Percentiles rank a stretch among this genome's conserved stretches.
Conservation (phyloP, 441 rosid genomes). For the Erodium texanum region DNA sequence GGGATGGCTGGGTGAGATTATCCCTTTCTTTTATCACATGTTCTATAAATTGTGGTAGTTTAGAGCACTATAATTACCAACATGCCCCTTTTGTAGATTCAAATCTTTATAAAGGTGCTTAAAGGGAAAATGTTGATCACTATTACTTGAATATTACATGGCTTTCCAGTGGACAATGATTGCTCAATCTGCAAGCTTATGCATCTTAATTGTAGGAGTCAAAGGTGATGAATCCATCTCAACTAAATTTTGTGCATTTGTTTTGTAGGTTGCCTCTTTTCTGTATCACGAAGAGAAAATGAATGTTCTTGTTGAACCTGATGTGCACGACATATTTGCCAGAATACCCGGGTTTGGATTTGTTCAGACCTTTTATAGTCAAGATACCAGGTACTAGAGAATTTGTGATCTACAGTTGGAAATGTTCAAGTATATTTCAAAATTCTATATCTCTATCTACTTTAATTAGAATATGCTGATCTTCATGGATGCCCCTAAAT, state of each 20-base stretch:
- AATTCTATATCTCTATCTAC: constrained; percentile 7
- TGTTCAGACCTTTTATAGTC: constrained; percentile 92
- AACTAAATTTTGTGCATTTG: constrained; percentile 16
- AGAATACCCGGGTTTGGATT: constrained; percentile 97
- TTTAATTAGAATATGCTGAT: constrained; percentile 14
- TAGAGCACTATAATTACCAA: background rate
- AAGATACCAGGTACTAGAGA: constrained; percentile 71
- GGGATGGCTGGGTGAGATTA: too few species aligned
- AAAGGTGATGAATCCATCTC: background rate
- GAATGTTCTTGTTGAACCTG: constrained; percentile 96
- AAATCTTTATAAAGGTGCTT: too few species aligned
- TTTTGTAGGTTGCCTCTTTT: constrained; percentile 72
- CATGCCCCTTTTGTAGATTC: background rate
- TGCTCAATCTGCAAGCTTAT: too few species aligned
- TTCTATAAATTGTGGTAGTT: background rate
- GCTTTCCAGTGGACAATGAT: too few species aligned
- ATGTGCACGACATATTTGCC: constrained; percentile 92
- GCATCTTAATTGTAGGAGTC: background rate
- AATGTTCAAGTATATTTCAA: constrained; percentile 9
- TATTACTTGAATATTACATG: too few species aligned
- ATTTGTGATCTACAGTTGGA: constrained; percentile 4
- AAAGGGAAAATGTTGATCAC: too few species aligned
- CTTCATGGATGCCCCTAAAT: constrained; percentile 16
- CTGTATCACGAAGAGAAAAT: constrained; percentile 86
- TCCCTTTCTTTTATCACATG: background rate